Evolutionary conservation across 805 yeast species (phyloP).

Genomic region (Pichia sporocuriosa): DNA sequence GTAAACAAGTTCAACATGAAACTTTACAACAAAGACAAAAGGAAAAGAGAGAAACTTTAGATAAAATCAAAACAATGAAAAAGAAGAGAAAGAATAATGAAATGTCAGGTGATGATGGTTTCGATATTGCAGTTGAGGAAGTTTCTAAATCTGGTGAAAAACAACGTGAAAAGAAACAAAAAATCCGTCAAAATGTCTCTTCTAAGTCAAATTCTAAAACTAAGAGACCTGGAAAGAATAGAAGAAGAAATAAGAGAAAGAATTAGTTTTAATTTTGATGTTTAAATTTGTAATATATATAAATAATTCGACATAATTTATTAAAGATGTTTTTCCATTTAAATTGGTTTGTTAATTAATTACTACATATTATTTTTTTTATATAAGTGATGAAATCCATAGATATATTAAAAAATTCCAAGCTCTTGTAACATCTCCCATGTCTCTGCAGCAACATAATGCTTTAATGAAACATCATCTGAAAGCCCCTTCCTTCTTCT

Average conservation of each 20-base stretch:
- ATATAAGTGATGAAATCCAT: not conserved
- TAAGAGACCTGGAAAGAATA: conserved; percentile 50
- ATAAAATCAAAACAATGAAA: conserved; percentile 84
- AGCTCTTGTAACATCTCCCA: conserved; percentile 40
- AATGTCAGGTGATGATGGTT: conserved; percentile 60
- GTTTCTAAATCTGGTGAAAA: conserved; percentile 49
- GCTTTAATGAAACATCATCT: conserved; percentile 60
- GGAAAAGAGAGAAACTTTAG: conserved; percentile 85
- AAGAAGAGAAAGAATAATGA: conserved; percentile 79
- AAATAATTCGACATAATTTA: too few species aligned
- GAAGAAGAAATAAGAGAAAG: conserved; percentile 34
- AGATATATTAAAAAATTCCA: conserved; percentile 19
- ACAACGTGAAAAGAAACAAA: conserved; percentile 48
- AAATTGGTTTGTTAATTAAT: too few species aligned
- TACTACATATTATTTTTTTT: too few species aligned
- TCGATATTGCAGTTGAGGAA: conserved; percentile 90
- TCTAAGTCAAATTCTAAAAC: conserved; percentile 41
- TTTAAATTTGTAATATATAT: not conserved
- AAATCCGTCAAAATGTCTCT: conserved; percentile 31
- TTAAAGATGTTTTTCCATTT: too few species aligned
- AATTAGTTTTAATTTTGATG: conserved; percentile 1
- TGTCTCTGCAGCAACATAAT: conserved; percentile 60
- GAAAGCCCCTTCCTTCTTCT: conserved; percentile 81
- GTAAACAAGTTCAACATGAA: conserved; percentile 93
- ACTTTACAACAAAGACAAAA: conserved; percentile 89